Evolutionary conservation across 2,329 filamentous ascomycete genomes (phyloP).

Genomic region (Stagonosporopsis cucurbitacearum): DNA sequence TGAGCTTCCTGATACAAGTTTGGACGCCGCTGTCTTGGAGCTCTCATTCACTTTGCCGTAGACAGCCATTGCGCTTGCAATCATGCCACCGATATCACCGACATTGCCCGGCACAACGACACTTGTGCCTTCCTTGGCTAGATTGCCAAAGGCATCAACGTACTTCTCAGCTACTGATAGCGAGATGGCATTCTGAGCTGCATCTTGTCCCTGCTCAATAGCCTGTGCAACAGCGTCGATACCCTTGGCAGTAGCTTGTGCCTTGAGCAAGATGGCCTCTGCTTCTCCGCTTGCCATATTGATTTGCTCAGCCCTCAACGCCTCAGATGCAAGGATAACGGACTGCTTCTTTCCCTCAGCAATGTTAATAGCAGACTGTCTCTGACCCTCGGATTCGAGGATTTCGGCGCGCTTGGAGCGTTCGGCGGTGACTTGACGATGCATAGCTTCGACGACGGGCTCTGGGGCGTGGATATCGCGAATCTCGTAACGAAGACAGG

Average conservation of each 20-base stretch:
- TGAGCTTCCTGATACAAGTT: conserved; percentile 35
- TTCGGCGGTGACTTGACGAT: conserved; percentile 96
- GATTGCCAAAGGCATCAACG: conserved; percentile 88
- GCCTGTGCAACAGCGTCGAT: conserved; percentile 84
- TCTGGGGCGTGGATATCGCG: conserved; percentile 96
- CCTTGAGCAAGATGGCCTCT: conserved; percentile 87
- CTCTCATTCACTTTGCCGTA: conserved; percentile 91
- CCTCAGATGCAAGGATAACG: conserved; percentile 94
- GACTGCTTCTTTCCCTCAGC: conserved; percentile 97
- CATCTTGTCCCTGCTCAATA: conserved; percentile 74
- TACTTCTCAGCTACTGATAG: conserved; percentile 96
- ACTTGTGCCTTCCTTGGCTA: conserved; percentile 94
- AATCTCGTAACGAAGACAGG: conserved; percentile 96
- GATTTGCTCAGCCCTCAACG: conserved; percentile 86
- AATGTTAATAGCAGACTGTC: conserved; percentile 98
- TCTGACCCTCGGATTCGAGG: conserved; percentile 93
- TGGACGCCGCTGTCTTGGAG: conserved; percentile 71
- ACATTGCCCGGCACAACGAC: conserved; percentile 97
- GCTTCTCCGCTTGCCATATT: conserved; percentile 92
- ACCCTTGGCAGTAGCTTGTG: conserved; percentile 82
- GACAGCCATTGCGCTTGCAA: conserved; percentile 91
- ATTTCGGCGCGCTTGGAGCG: conserved; percentile 98
- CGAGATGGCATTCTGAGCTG: conserved; percentile 83
- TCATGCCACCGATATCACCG: conserved; percentile 95
- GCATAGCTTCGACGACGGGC: conserved; percentile 95